Evolutionary conservation across 441 rosid genomes (phyloP), one percentile per base, ranked within the genome.

Genomic region (Isatis lusitanica): DNA sequence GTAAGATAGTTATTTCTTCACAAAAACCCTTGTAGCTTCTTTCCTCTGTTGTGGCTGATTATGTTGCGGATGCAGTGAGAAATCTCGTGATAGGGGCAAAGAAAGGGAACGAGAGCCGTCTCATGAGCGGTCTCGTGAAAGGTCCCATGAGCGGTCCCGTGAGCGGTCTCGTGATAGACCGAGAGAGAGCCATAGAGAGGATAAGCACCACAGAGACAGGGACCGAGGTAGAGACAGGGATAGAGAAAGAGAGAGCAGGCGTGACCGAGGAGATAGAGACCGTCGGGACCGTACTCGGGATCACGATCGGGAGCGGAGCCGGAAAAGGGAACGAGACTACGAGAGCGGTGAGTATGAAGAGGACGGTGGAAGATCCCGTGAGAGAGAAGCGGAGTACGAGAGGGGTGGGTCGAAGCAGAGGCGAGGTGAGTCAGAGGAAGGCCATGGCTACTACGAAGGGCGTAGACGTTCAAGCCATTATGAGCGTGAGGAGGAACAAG

Each of bases 171-270:
- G 48, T 63, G 97, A 93, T 38, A 82, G 75, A 67, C 90, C 91
- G 33, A 88, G 86, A 78, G 98, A 89, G 48, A 97, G 93, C 74
- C 96, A 90, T 68, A 87, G 86, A 72, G 98, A 93, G 71, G 94
- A 89, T 35, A 84, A 92, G 71, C 98, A 88, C 77, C 90, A 86
- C 35, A 82, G 88, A 75, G 97, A 93, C 52, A 88, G 94, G 53
- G 96, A 85, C 65, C 80, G 88, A 71, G 86, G 84, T 55, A 83
- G 83, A 67, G 98, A 90, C 18, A 78, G 80, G 18, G 73, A 69
- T 33, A 85, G 82, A 39, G 97, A 87, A 4, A 75, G 82, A 46
- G 85, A 80, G 48, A 79, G 75, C 7, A 71, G 75, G 16, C 79
- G 86, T 12, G 86, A 78, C 46, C 77, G 90, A 18, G 84, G 86